Evolutionary conservation across 1,284 basidiomycete genomes (phyloP), one percentile per base, ranked within the genome.

Genomic region (Cutaneotrichosporon sp.): DNA sequence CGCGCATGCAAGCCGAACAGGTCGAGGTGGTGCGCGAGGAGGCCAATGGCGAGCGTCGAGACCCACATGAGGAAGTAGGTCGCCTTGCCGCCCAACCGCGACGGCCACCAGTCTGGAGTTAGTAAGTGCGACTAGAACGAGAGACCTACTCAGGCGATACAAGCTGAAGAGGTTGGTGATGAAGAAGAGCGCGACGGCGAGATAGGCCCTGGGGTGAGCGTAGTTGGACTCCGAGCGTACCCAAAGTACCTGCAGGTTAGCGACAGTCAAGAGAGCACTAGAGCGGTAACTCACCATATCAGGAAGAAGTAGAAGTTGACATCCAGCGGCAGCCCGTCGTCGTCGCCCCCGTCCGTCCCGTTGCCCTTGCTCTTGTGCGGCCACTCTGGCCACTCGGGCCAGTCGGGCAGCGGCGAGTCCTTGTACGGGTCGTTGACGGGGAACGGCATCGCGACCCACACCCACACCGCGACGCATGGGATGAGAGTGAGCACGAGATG

Each of bases 121-220:
- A 65, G 57, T 24, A 7, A 38, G 1, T 10, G 4, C n/a, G n/a
- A n/a, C 4, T 11, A n/a, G 16, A n/a, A 27, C 29, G 24, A 33
- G 3, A 36, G 5, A 68, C 72, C 46, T 38, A 77, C 74, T 77
- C 13, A 78, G 72, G 1, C 81, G 73, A 53, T 82, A 85, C 11
- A 85, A 74, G 16, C 82, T 82, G 69, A 85, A 85, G 9, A 85
- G 78, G 62, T 83, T 83, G 16, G 84, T 85, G 62, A 84, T 81
- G 74, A 84, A 84, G 63, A 84, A 79, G 14, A 85, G 75, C 2
- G 80, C 82, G 8, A 81, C 79, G 10, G 81, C 80, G 52, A 82
- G 74, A 56, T 83, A 83, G 55, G 77, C 81, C n/a, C 75, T 74
- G 42, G 16, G n/a, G 56, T 62, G 5, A 50, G 52, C 24, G 8